Conservation (phyloP, 768 basidiomycete genomes). For the Tricholoma flavovirens region DNA sequence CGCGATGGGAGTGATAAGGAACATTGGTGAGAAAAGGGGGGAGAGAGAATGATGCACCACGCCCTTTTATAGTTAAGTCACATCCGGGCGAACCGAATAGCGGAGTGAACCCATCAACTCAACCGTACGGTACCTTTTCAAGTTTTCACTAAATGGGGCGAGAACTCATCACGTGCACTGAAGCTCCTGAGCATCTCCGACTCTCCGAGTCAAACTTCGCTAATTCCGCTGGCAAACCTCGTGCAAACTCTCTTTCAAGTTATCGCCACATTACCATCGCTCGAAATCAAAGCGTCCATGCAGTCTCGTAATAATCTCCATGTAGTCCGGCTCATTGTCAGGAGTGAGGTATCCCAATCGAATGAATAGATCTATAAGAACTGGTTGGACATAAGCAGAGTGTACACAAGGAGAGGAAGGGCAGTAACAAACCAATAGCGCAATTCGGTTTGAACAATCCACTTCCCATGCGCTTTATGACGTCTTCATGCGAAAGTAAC, state of each 20-base stretch:
- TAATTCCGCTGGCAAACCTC: too few relatives aligned
- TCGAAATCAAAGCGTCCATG: slow-evolving; percentile 68
- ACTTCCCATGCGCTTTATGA: slow-evolving; percentile 56
- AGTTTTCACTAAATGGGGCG: not conserved
- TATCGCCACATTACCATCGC: slow-evolving; percentile 33
- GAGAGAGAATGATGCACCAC: slow-evolving; percentile 2
- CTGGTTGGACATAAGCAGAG: slow-evolving; percentile 33
- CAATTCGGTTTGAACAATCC: slow-evolving; percentile 93
- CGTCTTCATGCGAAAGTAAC: slow-evolving; percentile 60
- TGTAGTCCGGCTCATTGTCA: slow-evolving; percentile 79
- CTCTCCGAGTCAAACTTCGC: too few relatives aligned
- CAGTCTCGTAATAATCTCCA: slow-evolving; percentile 71
- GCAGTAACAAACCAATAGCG: slow-evolving; percentile 55
- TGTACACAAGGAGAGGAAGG: not conserved
- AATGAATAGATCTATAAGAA: slow-evolving; percentile 85
- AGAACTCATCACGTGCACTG: too few relatives aligned
- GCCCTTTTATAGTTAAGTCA: slow-evolving; percentile 6
- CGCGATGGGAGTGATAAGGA: slow-evolving; percentile 26
- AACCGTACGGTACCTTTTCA: too few relatives aligned
- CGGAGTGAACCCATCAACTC: not conserved
- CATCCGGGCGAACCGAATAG: not conserved
- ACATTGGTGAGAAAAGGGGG: slow-evolving; percentile 19
- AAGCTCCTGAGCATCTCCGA: too few relatives aligned
- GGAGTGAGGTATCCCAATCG: slow-evolving; percentile 81
- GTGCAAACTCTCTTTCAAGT: too few relatives aligned